phyloP scores from a whole-genome alignment of 306 rosid genomes.

The Urtica urens region DNA sequence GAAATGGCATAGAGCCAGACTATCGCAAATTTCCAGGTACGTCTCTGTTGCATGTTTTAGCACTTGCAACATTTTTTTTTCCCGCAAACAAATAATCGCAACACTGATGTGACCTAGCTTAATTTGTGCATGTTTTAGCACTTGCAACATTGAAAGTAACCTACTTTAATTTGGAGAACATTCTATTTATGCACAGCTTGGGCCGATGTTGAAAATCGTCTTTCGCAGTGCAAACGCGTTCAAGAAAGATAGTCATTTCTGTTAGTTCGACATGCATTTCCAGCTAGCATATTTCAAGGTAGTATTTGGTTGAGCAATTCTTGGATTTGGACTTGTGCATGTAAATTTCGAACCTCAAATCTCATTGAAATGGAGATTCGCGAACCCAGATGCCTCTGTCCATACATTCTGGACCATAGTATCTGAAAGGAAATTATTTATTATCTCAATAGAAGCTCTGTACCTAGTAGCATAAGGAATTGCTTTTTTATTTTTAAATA shows the following conservation, averaged over 20 bases:
- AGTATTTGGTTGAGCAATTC: neutral
- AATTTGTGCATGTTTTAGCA: too few relatives aligned
- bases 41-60: slow-evolving; percentile 1
- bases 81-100: too few relatives aligned
- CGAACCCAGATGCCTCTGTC: too few relatives aligned
- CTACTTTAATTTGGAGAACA: slow-evolving; percentile 17
- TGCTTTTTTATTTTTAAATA: too few relatives aligned
- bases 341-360: neutral
- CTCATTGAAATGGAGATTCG: too few relatives aligned
- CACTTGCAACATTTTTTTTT: too few relatives aligned
- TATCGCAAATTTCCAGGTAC: slow-evolving; percentile 76
- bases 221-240: slow-evolving; percentile 46
- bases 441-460: too few relatives aligned
- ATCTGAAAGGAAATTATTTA: too few relatives aligned
- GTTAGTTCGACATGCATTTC: slow-evolving; percentile 4
- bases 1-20: slow-evolving; percentile 89
- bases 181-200: slow-evolving; percentile 41
- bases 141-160: too few relatives aligned
- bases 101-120: too few relatives aligned
- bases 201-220: slow-evolving; percentile 50
- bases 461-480: too few relatives aligned
- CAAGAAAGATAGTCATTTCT: slow-evolving; percentile 31
- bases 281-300: neutral
- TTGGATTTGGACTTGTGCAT: neutral
- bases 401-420: too few relatives aligned